Evolutionary conservation across 2,329 filamentous ascomycete genomes (phyloP), one percentile per base, ranked within the genome.

Genomic region (Aspergillus fischeri): DNA sequence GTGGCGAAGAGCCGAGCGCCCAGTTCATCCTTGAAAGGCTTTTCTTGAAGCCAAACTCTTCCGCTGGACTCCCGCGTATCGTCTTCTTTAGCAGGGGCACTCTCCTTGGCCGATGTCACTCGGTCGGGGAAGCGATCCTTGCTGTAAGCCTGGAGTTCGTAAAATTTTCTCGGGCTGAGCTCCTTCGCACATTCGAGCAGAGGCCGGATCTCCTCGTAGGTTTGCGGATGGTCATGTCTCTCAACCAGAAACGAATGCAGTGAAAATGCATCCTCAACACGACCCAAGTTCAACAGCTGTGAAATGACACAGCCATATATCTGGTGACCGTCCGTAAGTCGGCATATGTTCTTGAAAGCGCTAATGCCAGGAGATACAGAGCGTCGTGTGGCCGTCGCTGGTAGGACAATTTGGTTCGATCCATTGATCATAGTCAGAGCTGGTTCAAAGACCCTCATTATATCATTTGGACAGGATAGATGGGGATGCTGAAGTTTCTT

Each of bases 1-100:
- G 86, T 89, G 9, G 92, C 92, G 70, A 96, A 92, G 77, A 91
- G 86, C 61, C 87, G 84, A n/a, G 92, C 89, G 20, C 89, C 88
- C 29, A 95, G 81, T 0, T 78, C 75, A 70, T 94, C 90, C 66
- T 84, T 87, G 60, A 86, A 83, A 8, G 75, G 73, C 58, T 81
- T 84, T 38, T 67, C 72, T 21, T 66, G 59, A 3, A 61, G 49
- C 55, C 57, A 59, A 8, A 25, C 5, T 17, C 58, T 58, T 21
- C 32, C 53, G 20, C 49, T 17, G n/a, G 53, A 1, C 27, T 60
- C 47, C 2, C 41, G 21, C 9, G 32, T 7, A 1, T 49, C 8
- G 5, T 53, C 29, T 3, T 29, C 1, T 25, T 49, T 57, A 60
- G 50, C 52, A 27, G 32, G 50, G 52, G 54, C 54, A 35, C 42